phyloP scores from a whole-genome alignment of 1,284 basidiomycete genomes.

The Irpex rosettiformis region DNA sequence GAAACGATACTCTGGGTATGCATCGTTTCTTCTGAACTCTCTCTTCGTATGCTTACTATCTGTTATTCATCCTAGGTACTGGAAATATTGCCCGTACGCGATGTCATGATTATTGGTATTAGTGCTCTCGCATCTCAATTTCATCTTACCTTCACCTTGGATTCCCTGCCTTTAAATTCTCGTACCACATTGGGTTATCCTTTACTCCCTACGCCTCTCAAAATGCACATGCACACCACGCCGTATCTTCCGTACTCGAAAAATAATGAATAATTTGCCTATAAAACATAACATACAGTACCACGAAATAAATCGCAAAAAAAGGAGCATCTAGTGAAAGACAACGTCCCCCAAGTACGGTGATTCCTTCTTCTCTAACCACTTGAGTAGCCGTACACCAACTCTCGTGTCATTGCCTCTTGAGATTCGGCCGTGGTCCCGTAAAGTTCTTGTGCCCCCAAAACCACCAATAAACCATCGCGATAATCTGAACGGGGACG shows the following conservation, averaged over 20 bases:
- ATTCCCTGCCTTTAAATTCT: too few relatives aligned
- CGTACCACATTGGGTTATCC: too few relatives aligned
- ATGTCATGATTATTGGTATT: conserved; percentile 5
- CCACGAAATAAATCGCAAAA: not conserved
- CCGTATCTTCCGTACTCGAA: too few relatives aligned
- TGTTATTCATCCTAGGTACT: conserved; percentile 1
- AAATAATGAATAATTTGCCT: too few relatives aligned
- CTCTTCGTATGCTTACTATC: not conserved
- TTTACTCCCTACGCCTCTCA: too few relatives aligned
- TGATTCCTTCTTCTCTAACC: too few relatives aligned
- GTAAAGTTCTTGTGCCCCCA: conserved; percentile 18
- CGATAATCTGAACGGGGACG: conserved; percentile 17
- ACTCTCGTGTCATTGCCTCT: conserved; percentile 1
- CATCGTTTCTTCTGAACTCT: not conserved
- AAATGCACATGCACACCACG: too few relatives aligned
- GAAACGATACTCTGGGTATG: conserved; percentile 32
- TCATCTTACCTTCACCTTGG: too few relatives aligned
- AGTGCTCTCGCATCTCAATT: too few relatives aligned
- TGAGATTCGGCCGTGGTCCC: conserved; percentile 14
- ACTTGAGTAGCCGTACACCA: too few relatives aligned
- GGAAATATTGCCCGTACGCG: conserved; percentile 9
- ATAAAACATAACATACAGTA: not conserved
- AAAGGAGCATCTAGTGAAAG: too few relatives aligned
- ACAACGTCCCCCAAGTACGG: too few relatives aligned
- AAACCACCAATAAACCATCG: conserved; percentile 17